These are phyloP conservation scores for Eimeria maxima DNA, from an alignment of 169 alveolate genomes.

Conservation along the genomic window DNA sequence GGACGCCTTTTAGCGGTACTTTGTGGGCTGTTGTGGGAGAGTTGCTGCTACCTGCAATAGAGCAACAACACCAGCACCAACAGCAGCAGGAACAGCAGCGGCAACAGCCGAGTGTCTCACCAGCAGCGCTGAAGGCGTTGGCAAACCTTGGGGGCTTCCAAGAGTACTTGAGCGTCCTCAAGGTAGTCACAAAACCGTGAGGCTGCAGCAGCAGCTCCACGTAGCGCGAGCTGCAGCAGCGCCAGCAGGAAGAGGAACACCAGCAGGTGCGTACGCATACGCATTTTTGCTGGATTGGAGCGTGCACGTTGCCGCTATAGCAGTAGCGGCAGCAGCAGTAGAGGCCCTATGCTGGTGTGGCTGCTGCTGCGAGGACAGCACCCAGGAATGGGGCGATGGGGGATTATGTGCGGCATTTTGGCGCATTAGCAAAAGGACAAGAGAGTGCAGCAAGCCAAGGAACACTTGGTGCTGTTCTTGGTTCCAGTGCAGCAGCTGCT, in stretches of 20 bases:
- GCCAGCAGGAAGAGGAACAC: not conserved
- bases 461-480: too few relatives aligned
- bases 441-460: too few relatives aligned
- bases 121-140: conserved; percentile 29
- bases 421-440: too few relatives aligned
- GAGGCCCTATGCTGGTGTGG: too few relatives aligned
- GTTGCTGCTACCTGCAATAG: conserved; percentile 48
- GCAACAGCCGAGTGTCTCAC: not conserved
- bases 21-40: conserved; percentile 54
- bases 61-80: conserved; percentile 48
- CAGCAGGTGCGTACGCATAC: not conserved
- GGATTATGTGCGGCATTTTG: too few relatives aligned
- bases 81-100: conserved; percentile 31
- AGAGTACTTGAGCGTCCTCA: conserved; percentile 45
- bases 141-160: conserved; percentile 55
- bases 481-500: too few relatives aligned
- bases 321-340: too few relatives aligned
- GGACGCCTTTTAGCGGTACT: conserved; percentile 49
- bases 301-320: too few relatives aligned
- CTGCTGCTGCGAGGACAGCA: too few relatives aligned
- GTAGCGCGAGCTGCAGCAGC: conserved; percentile 10
- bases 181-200: conserved; percentile 16
- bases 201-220: not conserved
- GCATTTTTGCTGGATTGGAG: too few relatives aligned
- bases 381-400: too few relatives aligned